A percentile compares a stretch with the other conserved stretches of the same genome.
Evolutionary conservation across 306 rosid genomes (phyloP).

Genomic region (Geum urbanum): DNA sequence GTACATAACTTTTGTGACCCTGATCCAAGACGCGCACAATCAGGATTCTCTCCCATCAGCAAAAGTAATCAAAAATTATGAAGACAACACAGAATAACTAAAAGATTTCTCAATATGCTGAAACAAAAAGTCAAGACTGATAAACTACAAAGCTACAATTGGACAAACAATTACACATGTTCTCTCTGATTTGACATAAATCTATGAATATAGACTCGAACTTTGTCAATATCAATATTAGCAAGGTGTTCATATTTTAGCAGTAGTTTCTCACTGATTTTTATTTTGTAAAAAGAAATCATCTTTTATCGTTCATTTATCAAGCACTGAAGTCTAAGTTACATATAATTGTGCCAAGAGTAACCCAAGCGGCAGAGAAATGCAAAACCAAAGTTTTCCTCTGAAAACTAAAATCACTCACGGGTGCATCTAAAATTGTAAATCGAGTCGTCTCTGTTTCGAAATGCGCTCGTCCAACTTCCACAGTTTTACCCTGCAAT

Average conservation of each 20-base stretch:
- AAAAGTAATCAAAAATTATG: neutral
- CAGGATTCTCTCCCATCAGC: slow-evolving; percentile 3
- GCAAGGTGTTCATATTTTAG: too few relatives aligned
- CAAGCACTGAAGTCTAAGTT: too few relatives aligned
- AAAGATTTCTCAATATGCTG: neutral
- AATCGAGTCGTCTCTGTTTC: slow-evolving; percentile 86
- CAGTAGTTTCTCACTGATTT: too few relatives aligned
- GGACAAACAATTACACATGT: too few relatives aligned
- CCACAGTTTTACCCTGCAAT: slow-evolving; percentile 90
- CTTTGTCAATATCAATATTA: too few relatives aligned
- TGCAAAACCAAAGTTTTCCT: neutral
- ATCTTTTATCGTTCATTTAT: too few relatives aligned
- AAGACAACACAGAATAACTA: neutral
- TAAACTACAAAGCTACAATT: too few relatives aligned
- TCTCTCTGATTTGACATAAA: too few relatives aligned
- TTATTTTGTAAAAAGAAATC: too few relatives aligned
- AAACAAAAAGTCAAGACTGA: neutral
- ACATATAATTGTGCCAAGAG: too few relatives aligned
- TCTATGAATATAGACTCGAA: too few relatives aligned
- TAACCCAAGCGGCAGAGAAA: neutral
- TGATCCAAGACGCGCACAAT: slow-evolving; percentile 31
- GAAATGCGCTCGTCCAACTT: slow-evolving; percentile 98
- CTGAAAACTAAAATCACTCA: slow-evolving; percentile 39
- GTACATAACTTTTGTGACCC: slow-evolving; percentile 99
- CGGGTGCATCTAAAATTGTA: slow-evolving; percentile 98